phyloP scores from a whole-genome alignment of 768 basidiomycete genomes.

The Asterophora parasitica region DNA sequence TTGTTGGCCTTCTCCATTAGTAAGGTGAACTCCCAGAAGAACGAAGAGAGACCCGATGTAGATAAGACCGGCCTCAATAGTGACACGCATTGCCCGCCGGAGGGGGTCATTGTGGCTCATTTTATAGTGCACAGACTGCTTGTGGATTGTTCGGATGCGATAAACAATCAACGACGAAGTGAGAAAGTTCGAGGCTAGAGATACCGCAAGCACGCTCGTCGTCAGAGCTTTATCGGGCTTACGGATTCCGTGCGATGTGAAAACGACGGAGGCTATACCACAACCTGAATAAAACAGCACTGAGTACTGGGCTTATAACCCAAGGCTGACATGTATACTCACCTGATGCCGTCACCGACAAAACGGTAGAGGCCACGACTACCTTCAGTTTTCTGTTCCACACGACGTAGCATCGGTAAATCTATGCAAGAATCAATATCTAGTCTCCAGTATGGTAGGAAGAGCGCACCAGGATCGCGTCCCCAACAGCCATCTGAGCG shows the following conservation, averaged over 20 bases:
- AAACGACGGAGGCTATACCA: background rate
- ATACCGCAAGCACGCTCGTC: background rate
- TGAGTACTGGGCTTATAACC: no score
- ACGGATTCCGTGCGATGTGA: background rate
- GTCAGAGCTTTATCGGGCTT: background rate
- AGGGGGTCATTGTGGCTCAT: background rate
- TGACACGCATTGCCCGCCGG: conserved; percentile 4
- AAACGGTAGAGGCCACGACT: background rate
- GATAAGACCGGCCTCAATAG: conserved; percentile 7
- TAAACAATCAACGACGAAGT: conserved; percentile 7
- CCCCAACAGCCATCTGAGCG: conserved; percentile 1
- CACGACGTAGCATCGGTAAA: conserved; percentile 7
- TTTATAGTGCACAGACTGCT: conserved; percentile 2
- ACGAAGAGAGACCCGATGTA: conserved; percentile 5
- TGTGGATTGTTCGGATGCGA: conserved; percentile 4
- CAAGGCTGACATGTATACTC: background rate
- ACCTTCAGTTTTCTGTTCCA: conserved; percentile 1
- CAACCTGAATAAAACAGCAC: background rate
- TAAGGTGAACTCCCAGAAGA: background rate
- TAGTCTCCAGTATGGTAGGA: background rate
- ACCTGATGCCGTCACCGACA: background rate
- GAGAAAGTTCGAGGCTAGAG: conserved; percentile 2
- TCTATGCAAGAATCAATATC: background rate
- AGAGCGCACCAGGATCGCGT: background rate
- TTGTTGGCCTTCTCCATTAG: background rate